These are phyloP conservation scores for Crithidia brevicula DNA, from an alignment of 208 protist genomes.

Conservation along the genomic window DNA sequence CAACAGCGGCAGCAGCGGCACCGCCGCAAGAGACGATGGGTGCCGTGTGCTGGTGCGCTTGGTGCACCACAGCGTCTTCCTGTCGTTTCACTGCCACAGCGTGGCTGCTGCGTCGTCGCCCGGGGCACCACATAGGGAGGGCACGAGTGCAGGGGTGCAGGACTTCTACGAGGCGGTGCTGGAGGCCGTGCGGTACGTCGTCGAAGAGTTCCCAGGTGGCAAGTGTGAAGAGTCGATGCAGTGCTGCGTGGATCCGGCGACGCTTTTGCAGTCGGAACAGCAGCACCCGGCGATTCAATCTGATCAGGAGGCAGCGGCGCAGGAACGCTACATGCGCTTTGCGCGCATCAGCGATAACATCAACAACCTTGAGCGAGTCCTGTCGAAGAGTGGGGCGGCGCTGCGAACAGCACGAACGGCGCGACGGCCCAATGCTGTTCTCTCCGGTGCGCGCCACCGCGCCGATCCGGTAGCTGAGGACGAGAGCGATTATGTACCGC, in stretches of 20 bases:
- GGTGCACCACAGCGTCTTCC: slow-evolving; percentile 78
- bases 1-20: background rate
- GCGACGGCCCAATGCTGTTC: slow-evolving; percentile 8
- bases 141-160: slow-evolving; percentile 20
- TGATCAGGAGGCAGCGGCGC: slow-evolving; percentile 19
- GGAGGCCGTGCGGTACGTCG: slow-evolving; percentile 53
- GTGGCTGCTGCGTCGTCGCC: slow-evolving; percentile 18
- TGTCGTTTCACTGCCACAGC: slow-evolving; percentile 71
- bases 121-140: too few relatives aligned
- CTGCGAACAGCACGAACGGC: slow-evolving; percentile 26
- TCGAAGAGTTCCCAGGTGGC: slow-evolving; percentile 69
- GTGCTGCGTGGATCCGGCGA: slow-evolving; percentile 35
- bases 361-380: slow-evolving; percentile 33
- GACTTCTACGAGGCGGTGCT: slow-evolving; percentile 71
- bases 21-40: slow-evolving; percentile 9
- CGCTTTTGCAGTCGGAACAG: slow-evolving; percentile 20
- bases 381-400: slow-evolving; percentile 24
- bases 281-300: slow-evolving; percentile 23
- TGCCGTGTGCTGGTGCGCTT: slow-evolving; percentile 75
- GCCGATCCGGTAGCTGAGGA: background rate
- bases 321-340: slow-evolving; percentile 22
- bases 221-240: slow-evolving; percentile 68
- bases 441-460: background rate
- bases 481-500: slow-evolving; percentile 26
- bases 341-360: slow-evolving; percentile 27